A percentile compares a stretch with the other conserved stretches of the same genome.
Conservation (phyloP, 176 grass and related monocot species). For the Hordeum marinum region DNA sequence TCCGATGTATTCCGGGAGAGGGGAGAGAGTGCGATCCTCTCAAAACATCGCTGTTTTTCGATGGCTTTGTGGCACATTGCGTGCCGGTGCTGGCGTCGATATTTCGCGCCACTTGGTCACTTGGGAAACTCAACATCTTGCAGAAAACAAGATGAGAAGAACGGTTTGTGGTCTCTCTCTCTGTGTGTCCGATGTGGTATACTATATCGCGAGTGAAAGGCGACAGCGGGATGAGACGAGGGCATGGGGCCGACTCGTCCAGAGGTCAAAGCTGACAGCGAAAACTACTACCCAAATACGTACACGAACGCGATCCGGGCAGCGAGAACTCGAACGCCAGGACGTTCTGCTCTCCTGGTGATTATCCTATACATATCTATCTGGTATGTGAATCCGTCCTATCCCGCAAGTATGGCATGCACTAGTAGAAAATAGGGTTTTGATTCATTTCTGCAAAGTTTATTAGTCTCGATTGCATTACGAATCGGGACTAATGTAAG, state of each 20-base stretch:
- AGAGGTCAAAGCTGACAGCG: constrained; percentile 5
- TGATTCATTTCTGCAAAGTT: no score
- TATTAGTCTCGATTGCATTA: no score
- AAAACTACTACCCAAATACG: neutral
- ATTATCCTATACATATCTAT: neutral
- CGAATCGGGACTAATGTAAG: no score
- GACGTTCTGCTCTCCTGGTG: neutral
- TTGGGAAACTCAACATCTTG: neutral
- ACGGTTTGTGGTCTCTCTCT: neutral
- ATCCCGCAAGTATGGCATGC: no score
- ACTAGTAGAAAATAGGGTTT: no score
- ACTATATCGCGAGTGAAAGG: neutral
- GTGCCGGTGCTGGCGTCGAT: neutral
- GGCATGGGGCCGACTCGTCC: neutral
- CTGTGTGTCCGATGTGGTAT: neutral
- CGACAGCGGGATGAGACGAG: neutral
- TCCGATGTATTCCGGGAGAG: neutral
- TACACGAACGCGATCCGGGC: neutral
- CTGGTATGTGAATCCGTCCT: neutral
- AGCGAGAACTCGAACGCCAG: no score
- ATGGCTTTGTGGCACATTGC: neutral
- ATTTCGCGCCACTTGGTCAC: neutral
- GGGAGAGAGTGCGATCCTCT: neutral
- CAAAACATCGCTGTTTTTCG: neutral
- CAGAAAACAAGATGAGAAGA: neutral